These are phyloP conservation scores for Xylariaceae sp. DNA, from an alignment of 2,329 filamentous ascomycete species.

Conservation along the genomic window DNA sequence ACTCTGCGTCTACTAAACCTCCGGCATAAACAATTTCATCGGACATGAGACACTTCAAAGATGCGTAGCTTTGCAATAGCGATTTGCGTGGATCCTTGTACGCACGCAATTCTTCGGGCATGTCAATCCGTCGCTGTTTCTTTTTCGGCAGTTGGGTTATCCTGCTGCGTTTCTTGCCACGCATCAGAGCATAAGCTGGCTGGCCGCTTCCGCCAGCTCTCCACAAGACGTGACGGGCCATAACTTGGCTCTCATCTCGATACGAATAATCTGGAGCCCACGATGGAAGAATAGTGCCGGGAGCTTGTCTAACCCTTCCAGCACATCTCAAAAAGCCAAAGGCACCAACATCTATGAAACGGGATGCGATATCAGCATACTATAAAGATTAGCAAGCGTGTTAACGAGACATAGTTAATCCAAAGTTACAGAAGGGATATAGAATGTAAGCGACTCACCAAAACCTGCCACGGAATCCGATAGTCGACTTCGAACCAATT, in stretches of 20 bases:
- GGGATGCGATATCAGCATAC: constrained; percentile 19
- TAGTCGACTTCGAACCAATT: constrained; percentile 24
- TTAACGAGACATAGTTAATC: not conserved
- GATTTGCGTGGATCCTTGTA: constrained; percentile 17
- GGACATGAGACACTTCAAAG: constrained; percentile 19
- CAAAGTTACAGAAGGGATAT: too few relatives aligned
- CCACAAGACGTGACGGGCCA: constrained; percentile 7
- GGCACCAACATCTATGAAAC: constrained; percentile 15
- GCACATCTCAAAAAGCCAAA: constrained; percentile 18
- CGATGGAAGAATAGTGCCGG: constrained; percentile 17
- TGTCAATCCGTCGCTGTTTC: constrained; percentile 4
- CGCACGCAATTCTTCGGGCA: constrained; percentile 12
- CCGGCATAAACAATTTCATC: constrained; percentile 23
- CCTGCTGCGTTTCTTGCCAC: not conserved
- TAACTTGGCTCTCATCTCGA: constrained; percentile 9
- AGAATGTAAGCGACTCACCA: too few relatives aligned
- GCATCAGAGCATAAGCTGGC: constrained; percentile 3
- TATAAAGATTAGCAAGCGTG: not conserved
- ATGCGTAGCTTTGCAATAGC: constrained; percentile 22
- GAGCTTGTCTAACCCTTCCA: constrained; percentile 15
- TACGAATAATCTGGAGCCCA: constrained; percentile 20
- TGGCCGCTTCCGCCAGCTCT: constrained; percentile 6
- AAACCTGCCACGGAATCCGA: constrained; percentile 20
- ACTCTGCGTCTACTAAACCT: constrained; percentile 10
- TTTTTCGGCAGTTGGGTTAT: constrained; percentile 10